These are phyloP conservation scores for Zymoseptoria pseudotritici DNA, from an alignment of 2,329 filamentous ascomycete genomes.

Conservation along the genomic window DNA sequence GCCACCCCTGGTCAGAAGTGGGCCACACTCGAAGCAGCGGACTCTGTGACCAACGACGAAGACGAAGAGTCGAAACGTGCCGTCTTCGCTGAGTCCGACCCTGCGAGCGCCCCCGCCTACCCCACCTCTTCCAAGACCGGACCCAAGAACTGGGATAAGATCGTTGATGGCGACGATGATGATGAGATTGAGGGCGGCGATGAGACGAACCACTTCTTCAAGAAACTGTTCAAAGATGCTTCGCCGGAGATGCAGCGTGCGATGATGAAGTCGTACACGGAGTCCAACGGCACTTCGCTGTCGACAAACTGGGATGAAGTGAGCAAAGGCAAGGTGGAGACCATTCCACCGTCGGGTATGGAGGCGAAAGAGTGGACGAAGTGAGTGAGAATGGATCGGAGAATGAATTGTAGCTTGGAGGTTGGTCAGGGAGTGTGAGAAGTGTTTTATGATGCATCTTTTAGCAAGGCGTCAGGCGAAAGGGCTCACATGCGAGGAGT, in stretches of 20 bases:
- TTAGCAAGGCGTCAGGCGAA: background rate
- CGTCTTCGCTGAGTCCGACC: conserved; percentile 9
- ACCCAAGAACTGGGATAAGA: conserved; percentile 85
- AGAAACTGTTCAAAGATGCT: conserved; percentile 71
- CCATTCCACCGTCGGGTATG: conserved; percentile 66
- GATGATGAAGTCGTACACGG: conserved; percentile 95
- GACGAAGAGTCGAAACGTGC: conserved; percentile 14
- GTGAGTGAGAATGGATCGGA: background rate
- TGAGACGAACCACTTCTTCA: conserved; percentile 78
- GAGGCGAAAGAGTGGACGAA: conserved; percentile 63
- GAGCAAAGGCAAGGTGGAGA: conserved; percentile 61
- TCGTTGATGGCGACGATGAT: conserved; percentile 40
- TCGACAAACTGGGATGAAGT: conserved; percentile 92
- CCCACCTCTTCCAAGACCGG: conserved; percentile 79
- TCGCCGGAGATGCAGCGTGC: conserved; percentile 76
- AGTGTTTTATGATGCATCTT: background rate
- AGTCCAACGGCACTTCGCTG: conserved; percentile 87
- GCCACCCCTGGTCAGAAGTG: conserved; percentile 59
- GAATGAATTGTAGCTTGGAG: background rate
- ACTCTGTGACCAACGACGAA: conserved; percentile 1
- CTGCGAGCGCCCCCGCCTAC: conserved; percentile 52
- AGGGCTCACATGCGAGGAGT: background rate
- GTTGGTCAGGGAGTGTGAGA: background rate
- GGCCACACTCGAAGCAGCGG: conserved; percentile 47
- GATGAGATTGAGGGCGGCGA: conserved; percentile 51